phyloP scores from a whole-genome alignment of 1,139 yeast species.

The Kodamaea suecica region DNA sequence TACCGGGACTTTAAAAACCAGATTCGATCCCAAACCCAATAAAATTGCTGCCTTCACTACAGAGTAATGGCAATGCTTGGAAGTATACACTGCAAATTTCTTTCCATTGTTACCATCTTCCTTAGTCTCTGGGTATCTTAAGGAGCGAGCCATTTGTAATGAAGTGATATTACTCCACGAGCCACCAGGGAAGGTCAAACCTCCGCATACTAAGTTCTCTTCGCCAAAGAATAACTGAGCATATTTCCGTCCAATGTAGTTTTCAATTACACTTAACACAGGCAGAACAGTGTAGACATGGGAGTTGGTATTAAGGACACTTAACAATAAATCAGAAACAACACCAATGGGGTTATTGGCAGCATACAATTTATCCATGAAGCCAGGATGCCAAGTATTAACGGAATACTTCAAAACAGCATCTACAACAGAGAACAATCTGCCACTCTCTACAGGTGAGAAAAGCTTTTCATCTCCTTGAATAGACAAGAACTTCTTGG shows the following conservation, averaged over 20 bases:
- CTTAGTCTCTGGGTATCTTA: constrained; percentile 68
- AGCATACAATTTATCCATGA: constrained; percentile 80
- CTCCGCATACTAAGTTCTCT: constrained; percentile 58
- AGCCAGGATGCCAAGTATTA: constrained; percentile 86
- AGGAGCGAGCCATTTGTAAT: constrained; percentile 71
- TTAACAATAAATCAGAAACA: constrained; percentile 65
- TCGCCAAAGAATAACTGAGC: constrained; percentile 59
- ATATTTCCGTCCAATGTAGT: constrained; percentile 62
- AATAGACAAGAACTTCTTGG: constrained; percentile 20
- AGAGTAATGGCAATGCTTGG: constrained; percentile 75
- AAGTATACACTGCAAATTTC: constrained; percentile 68
- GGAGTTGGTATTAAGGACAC: constrained; percentile 75
- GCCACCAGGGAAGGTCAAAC: constrained; percentile 84
- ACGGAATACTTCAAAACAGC: constrained; percentile 64
- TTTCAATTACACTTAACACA: constrained; percentile 72
- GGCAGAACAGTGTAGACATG: constrained; percentile 89
- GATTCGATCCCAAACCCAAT: constrained; percentile 64
- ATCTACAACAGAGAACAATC: constrained; percentile 45
- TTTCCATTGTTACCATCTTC: constrained; percentile 50
- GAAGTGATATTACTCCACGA: constrained; percentile 84
- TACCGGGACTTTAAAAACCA: constrained; percentile 65
- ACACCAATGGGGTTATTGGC: constrained; percentile 84
- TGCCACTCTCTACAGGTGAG: constrained; percentile 5
- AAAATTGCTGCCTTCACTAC: constrained; percentile 81
- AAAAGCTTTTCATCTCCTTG: constrained; percentile 9